Evolutionary conservation across 768 basidiomycete genomes (phyloP).

Genomic region (Tulasnella sp.): DNA sequence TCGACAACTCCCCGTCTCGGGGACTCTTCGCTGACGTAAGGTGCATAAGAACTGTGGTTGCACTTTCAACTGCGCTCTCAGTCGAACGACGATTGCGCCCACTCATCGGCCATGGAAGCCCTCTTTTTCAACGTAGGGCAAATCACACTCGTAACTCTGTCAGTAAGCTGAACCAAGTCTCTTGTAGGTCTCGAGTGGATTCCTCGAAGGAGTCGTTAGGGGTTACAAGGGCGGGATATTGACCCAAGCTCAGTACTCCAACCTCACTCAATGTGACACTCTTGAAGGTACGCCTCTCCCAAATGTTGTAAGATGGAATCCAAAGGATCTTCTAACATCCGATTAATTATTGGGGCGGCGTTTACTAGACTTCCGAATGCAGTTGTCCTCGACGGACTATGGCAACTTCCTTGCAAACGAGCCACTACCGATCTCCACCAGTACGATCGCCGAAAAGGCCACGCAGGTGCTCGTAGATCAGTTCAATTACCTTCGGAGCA

Average conservation of each 20-base stretch:
- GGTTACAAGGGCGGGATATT: conserved; percentile 93
- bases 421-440: conserved; percentile 82
- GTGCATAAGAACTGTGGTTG: not conserved
- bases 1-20: not conserved
- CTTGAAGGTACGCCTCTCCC: conserved; percentile 60
- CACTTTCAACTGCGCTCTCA: not conserved
- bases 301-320: not conserved
- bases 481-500: conserved; percentile 86
- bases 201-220: conserved; percentile 70
- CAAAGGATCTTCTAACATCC: not conserved
- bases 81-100: not conserved
- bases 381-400: conserved; percentile 93
- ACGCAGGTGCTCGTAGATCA: conserved; percentile 93
- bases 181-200: conserved; percentile 55
- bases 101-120: conserved; percentile 59
- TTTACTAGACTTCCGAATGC: conserved; percentile 83
- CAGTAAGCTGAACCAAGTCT: not conserved
- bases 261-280: conserved; percentile 92
- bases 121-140: conserved; percentile 73
- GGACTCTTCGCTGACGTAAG: not conserved
- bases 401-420: conserved; percentile 98
- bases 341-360: not conserved
- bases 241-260: conserved; percentile 80
- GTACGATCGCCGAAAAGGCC: conserved; percentile 93
- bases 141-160: not conserved